Conservation (phyloP, 805 yeast species). For the Candida tallmaniae region DNA sequence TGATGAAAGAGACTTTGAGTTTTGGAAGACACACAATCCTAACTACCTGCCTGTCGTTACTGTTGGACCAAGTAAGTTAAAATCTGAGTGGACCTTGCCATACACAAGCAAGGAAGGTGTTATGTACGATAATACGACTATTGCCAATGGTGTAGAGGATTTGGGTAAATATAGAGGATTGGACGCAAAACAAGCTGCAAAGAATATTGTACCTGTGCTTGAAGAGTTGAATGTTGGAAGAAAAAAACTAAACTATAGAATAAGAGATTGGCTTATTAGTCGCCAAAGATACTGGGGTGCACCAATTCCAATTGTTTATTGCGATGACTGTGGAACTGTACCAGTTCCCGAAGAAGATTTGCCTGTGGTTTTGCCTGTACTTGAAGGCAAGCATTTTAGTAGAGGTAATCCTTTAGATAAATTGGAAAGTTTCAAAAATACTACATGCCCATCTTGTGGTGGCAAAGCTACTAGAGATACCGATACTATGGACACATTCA, state of each 20-base stretch:
- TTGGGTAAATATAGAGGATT: constrained; percentile 47
- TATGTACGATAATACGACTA: constrained; percentile 22
- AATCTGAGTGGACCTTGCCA: constrained; percentile 32
- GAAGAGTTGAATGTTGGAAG: constrained; percentile 37
- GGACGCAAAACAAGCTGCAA: constrained; percentile 46
- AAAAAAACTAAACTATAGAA: constrained; percentile 48
- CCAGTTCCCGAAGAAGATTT: constrained; percentile 86
- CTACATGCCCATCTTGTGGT: constrained; percentile 79
- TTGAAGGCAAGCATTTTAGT: constrained; percentile 49
- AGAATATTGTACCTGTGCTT: constrained; percentile 41
- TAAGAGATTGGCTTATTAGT: constrained; percentile 92
- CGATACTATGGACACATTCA: constrained; percentile 98
- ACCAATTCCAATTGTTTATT: constrained; percentile 92
- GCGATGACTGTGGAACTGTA: constrained; percentile 80
- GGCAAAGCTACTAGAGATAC: constrained; percentile 68
- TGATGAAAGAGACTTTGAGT: constrained; percentile 76
- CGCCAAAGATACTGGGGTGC: constrained; percentile 99
- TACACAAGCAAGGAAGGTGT: constrained; percentile 46
- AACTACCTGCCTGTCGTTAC: constrained; percentile 35
- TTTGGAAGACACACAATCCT: constrained; percentile 68
- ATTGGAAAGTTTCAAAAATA: constrained; percentile 63
- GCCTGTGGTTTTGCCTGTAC: constrained; percentile 75
- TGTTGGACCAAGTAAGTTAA: constrained; percentile 36
- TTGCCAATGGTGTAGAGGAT: constrained; percentile 21
- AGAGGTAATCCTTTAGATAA: constrained; percentile 64